phyloP scores from a whole-genome alignment of 2,329 filamentous ascomycete species.

The Talaromyces sp. region DNA sequence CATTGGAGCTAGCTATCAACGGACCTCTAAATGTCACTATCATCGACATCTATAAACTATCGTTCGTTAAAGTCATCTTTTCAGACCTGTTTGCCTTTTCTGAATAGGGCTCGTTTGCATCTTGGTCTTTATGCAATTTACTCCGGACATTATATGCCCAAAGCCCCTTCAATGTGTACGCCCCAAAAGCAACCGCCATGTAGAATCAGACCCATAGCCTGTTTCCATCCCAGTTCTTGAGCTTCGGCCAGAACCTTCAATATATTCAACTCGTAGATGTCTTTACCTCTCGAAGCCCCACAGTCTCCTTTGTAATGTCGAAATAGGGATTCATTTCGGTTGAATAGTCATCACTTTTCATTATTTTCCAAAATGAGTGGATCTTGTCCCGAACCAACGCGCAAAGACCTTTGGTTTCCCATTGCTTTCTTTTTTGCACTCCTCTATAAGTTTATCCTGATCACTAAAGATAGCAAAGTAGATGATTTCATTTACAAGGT shows the following conservation, averaged over 20 bases:
- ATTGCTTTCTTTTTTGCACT: background rate
- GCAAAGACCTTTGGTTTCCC: background rate
- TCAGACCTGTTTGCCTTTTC: background rate
- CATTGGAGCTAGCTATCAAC: too few relatives aligned
- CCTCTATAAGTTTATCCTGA: background rate
- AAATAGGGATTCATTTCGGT: slow-evolving; percentile 5
- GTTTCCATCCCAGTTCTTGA: slow-evolving; percentile 13
- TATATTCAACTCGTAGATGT: slow-evolving; percentile 19
- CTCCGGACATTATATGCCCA: background rate
- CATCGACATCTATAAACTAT: background rate
- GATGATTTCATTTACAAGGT: background rate
- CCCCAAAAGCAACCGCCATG: background rate
- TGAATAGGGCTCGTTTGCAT: background rate
- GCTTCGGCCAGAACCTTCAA: slow-evolving; percentile 13
- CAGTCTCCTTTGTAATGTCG: slow-evolving; percentile 11
- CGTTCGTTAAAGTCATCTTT: background rate
- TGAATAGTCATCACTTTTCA: background rate
- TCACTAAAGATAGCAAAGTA: background rate
- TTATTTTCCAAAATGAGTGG: background rate
- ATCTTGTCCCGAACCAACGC: background rate
- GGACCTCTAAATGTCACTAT: background rate
- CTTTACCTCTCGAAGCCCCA: slow-evolving; percentile 18
- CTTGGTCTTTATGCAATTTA: background rate
- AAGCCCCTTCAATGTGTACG: background rate
- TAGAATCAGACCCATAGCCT: background rate